phyloP scores from a whole-genome alignment of 2,329 filamentous ascomycete species.

The Cercospora zeae-maydis region DNA sequence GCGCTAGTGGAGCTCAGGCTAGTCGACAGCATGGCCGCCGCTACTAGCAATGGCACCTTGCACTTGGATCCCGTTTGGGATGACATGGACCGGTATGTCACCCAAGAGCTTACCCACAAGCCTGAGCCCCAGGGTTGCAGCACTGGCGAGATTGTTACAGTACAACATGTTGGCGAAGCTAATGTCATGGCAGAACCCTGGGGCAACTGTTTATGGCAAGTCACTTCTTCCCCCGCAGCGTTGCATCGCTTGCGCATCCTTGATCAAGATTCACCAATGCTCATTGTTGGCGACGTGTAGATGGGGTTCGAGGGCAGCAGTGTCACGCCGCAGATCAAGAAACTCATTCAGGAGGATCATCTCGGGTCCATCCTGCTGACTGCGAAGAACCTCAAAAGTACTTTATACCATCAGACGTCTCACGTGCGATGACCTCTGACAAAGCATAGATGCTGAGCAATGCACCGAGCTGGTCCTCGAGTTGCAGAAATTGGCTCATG shows the following conservation, averaged over 20 bases:
- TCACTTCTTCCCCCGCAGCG: slow-evolving; percentile 7
- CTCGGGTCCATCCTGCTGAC: slow-evolving; percentile 83
- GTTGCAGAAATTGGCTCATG: slow-evolving; percentile 84
- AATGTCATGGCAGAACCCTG: slow-evolving; percentile 44
- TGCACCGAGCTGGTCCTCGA: slow-evolving; percentile 85
- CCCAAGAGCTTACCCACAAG: slow-evolving; percentile 3
- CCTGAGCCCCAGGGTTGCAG: not conserved
- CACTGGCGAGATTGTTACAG: not conserved
- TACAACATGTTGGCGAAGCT: slow-evolving; percentile 28
- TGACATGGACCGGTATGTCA: slow-evolving; percentile 67
- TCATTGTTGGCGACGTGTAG: slow-evolving; percentile 29
- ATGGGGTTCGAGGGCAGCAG: slow-evolving; percentile 85
- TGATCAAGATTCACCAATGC: slow-evolving; percentile 6
- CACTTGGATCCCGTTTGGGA: slow-evolving; percentile 59
- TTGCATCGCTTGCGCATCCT: slow-evolving; percentile 4
- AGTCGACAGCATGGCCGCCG: slow-evolving; percentile 13
- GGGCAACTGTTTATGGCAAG: slow-evolving; percentile 40
- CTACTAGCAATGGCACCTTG: slow-evolving; percentile 35
- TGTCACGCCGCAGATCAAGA: slow-evolving; percentile 77
- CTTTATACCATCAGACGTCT: slow-evolving; percentile 27
- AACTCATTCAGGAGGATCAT: slow-evolving; percentile 77
- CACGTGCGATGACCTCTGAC: slow-evolving; percentile 24
- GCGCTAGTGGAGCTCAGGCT: slow-evolving; percentile 1
- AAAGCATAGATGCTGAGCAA: slow-evolving; percentile 73
- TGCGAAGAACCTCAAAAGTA: slow-evolving; percentile 82